Evolutionary conservation across 495 filamentous ascomycete species (phyloP), one percentile per base, ranked within the genome.

Genomic region (Lasiosphaeria miniovina): DNA sequence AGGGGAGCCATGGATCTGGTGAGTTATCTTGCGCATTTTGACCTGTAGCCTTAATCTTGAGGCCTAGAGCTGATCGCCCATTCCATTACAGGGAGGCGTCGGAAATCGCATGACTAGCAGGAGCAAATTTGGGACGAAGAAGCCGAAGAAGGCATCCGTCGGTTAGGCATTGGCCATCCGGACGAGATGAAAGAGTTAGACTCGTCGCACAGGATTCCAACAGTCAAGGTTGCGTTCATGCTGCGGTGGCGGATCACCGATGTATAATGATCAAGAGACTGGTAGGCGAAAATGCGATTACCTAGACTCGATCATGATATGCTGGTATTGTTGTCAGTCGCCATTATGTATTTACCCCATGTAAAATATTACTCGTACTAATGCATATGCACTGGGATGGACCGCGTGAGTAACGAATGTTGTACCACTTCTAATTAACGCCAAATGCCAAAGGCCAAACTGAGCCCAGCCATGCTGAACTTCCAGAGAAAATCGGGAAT

Each of bases 61-160:
- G 7, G 0, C 8, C 43, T 38, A 14, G 4, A 14, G 15, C 43
- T 46, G 15, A 46, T 5, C 8, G 12, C 15, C 4, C 8, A n/a
- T 46, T 7, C 43, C 12, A 5, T 61, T 60, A 58, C 24, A 97
- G 94, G 91, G 92, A 71, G 95, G 95, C 78, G 95, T 99, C 63
- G 84, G 82, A 14, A 93, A 85, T 68, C 82, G 94, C 55, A 80
- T 88, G 72, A 89, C 84, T 3, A 89, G 88, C 71, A 83, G 94
- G 68, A 96, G 90, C 58, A 99, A 99, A 79, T 99, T 95, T 67
- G 94, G 94, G 60, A 96, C 95, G 12, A 99, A 99, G 86, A 98
- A 96, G 77, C 93, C 94, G 1, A 97, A 96, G 86, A 84, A 83
- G 68, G 79, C 82, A 48, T 68, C 77, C 12, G 78, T 81, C 35